These are phyloP conservation scores for Yamadazyma laniorum DNA, from an alignment of 805 yeast species.

Conservation along the genomic window DNA sequence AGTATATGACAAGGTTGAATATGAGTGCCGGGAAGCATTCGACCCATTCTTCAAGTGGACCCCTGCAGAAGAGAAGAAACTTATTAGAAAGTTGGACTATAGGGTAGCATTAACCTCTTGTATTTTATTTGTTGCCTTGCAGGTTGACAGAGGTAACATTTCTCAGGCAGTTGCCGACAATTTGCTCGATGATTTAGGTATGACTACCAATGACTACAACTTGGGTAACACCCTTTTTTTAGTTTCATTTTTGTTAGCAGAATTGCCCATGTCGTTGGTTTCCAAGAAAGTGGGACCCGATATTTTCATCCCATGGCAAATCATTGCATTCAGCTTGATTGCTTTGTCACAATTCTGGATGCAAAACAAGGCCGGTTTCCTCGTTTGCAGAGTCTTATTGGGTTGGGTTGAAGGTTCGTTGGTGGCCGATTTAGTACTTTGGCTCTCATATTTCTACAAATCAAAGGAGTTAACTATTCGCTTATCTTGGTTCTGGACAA, in stretches of 20 bases:
- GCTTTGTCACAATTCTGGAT: slow-evolving; percentile 26
- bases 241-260: slow-evolving; percentile 41
- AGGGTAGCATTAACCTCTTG: slow-evolving; percentile 23
- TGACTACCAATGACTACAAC: slow-evolving; percentile 39
- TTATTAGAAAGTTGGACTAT: slow-evolving; percentile 19
- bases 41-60: slow-evolving; percentile 38
- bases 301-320: slow-evolving; percentile 50
- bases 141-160: slow-evolving; percentile 24
- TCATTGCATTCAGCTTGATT: slow-evolving; percentile 27
- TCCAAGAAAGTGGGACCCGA: slow-evolving; percentile 64
- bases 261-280: slow-evolving; percentile 59
- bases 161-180: slow-evolving; percentile 23
- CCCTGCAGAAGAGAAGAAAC: slow-evolving; percentile 27
- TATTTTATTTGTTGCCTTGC: slow-evolving; percentile 22
- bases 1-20: slow-evolving; percentile 28
- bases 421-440: slow-evolving; percentile 55
- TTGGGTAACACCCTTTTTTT: slow-evolving; percentile 41
- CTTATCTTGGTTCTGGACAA: slow-evolving; percentile 45
- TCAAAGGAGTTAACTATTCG: slow-evolving; percentile 55
- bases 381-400: slow-evolving; percentile 24
- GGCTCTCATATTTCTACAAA: slow-evolving; percentile 66
- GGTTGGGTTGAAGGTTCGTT: slow-evolving; percentile 32
- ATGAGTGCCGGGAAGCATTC: slow-evolving; percentile 33
- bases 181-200: slow-evolving; percentile 29
- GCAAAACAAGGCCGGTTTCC: slow-evolving; percentile 21